Conservation (phyloP, 2,329 filamentous ascomycete species). For the Clarireedia sp. region DNA sequence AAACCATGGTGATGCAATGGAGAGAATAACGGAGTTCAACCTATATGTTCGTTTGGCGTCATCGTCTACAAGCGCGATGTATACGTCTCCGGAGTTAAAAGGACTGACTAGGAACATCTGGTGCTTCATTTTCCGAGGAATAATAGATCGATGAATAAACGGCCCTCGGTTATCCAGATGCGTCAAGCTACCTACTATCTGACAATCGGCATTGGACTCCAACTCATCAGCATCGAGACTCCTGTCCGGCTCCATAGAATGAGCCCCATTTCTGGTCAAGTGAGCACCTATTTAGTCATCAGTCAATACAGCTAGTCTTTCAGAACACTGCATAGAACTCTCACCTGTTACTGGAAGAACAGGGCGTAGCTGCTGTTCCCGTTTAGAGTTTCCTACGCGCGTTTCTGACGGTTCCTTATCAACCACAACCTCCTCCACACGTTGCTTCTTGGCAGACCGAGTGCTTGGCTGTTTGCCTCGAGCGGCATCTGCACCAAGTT, state of each 20-base stretch:
- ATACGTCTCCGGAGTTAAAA: not conserved
- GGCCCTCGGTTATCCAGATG: no score
- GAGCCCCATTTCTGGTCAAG: no score
- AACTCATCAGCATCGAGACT: no score
- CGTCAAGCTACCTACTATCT: not conserved
- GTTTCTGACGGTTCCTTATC: not conserved
- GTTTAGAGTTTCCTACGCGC: no score
- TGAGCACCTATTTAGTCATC: no score
- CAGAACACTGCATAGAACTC: no score
- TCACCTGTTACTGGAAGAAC: not conserved
- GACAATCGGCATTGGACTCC: not conserved
- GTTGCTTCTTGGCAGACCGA: not conserved
- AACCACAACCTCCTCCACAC: not conserved
- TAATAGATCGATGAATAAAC: not conserved
- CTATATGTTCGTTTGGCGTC: not conserved
- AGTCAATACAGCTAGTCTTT: no score
- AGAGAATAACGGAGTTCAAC: not conserved
- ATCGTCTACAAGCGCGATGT: not conserved
- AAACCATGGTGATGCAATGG: constrained; percentile 1
- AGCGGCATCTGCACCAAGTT: not conserved
- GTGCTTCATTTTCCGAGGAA: no score
- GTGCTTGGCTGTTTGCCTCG: not conserved
- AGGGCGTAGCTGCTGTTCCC: not conserved
- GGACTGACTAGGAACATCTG: not conserved
- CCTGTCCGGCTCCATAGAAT: no score